These are phyloP conservation scores for Blastobotrys peoriensis DNA, from an alignment of 805 yeast species.

Conservation along the genomic window DNA sequence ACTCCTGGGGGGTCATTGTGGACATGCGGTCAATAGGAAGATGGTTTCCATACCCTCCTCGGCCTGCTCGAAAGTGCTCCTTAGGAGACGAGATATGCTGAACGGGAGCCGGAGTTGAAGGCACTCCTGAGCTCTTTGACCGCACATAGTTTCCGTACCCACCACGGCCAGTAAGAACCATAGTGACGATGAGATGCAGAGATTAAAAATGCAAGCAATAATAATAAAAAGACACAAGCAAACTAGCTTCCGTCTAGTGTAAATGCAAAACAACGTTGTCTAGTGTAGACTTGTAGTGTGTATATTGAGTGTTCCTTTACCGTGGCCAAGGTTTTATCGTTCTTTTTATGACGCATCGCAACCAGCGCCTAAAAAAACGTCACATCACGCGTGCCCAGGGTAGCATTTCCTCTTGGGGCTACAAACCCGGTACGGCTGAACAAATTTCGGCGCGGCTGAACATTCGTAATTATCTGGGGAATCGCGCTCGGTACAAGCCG, in stretches of 20 bases:
- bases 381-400: neutral
- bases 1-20: constrained; percentile 28
- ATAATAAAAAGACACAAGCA: neutral
- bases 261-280: no score
- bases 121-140: constrained; percentile 13
- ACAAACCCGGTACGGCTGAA: neutral
- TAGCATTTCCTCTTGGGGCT: neutral
- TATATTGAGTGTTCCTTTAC: no score
- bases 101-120: constrained; percentile 31
- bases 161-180: constrained; percentile 30
- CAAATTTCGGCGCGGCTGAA: no score
- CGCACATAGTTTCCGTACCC: constrained; percentile 27
- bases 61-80: constrained; percentile 31
- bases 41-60: constrained; percentile 36
- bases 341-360: neutral
- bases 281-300: no score
- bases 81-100: constrained; percentile 30
- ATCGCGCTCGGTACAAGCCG: neutral
- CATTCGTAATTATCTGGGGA: no score
- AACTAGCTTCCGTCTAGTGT: no score
- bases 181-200: constrained; percentile 2
- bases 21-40: constrained; percentile 27
- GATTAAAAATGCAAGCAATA: neutral
- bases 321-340: neutral
- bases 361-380: neutral